A percentile compares a stretch with the other conserved stretches of the same genome.
Evolutionary conservation across 805 yeast species (phyloP).

Genomic region (Saccharomycodes ludwigii): DNA sequence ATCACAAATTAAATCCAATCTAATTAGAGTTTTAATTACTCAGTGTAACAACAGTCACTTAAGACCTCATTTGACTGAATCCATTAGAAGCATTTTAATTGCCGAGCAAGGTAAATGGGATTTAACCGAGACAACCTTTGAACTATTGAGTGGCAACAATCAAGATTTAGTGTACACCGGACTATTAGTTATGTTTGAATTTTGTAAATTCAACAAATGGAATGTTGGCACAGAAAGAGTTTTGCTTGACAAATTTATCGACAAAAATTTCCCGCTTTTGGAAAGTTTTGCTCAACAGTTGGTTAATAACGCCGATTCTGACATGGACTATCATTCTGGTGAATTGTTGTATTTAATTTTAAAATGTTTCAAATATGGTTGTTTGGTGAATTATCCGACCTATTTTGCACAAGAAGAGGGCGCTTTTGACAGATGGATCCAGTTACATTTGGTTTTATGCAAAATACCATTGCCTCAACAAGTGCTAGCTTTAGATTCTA

Average conservation of each 20-base stretch:
- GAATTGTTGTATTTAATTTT: constrained; percentile 47
- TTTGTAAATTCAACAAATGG: constrained; percentile 45
- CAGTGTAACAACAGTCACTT: constrained; percentile 29
- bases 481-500: constrained; percentile 33
- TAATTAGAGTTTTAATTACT: constrained; percentile 39
- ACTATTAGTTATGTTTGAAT: constrained; percentile 41
- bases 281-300: constrained; percentile 36
- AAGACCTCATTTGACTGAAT: constrained; percentile 44
- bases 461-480: constrained; percentile 43
- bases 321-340: constrained; percentile 22
- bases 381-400: constrained; percentile 40
- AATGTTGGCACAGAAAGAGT: constrained; percentile 34
- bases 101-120: constrained; percentile 30
- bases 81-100: constrained; percentile 39
- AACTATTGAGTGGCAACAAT: constrained; percentile 26
- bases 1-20: constrained; percentile 39
- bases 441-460: constrained; percentile 48
- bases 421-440: constrained; percentile 45
- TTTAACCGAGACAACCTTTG: constrained; percentile 21
- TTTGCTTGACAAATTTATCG: constrained; percentile 36
- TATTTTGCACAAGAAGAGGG: constrained; percentile 27
- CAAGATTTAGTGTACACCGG: constrained; percentile 38
- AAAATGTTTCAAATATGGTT: constrained; percentile 52
- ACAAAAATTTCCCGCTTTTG: constrained; percentile 42
- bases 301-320: constrained; percentile 17